A percentile compares a stretch with the other conserved stretches of the same genome.
Conservation (phyloP, 768 basidiomycete species). For the Boletus pseudopeckii region DNA sequence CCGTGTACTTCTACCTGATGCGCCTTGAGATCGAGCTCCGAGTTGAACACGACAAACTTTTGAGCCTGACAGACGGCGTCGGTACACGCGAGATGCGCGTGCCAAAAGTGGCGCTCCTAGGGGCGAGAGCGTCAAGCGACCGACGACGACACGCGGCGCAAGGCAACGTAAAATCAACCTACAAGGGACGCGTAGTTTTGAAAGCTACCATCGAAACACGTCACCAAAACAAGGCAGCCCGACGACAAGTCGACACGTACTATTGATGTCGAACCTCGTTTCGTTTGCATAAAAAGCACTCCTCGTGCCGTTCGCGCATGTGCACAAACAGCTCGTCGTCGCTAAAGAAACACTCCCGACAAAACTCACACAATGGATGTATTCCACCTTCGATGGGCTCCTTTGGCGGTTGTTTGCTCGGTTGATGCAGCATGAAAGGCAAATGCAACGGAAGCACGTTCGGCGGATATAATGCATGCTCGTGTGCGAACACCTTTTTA, state of each 20-base stretch:
- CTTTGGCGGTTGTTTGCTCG: conserved; percentile 39
- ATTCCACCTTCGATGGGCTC: conserved; percentile 67
- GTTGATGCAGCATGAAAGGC: conserved; percentile 58
- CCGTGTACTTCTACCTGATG: conserved; percentile 88
- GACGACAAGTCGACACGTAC: conserved; percentile 45
- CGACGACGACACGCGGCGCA: not conserved
- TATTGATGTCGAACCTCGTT: conserved; percentile 80
- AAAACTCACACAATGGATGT: conserved; percentile 85
- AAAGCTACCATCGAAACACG: conserved; percentile 47
- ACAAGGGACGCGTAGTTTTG: conserved; percentile 75
- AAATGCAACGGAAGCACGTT: conserved; percentile 67
- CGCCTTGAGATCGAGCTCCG: conserved; percentile 82
- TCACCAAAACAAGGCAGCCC: not conserved
- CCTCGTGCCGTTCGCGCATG: conserved; percentile 92
- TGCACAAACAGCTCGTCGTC: conserved; percentile 92
- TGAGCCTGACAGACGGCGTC: conserved; percentile 71
- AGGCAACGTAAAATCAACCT: conserved; percentile 24
- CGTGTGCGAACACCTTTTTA: conserved; percentile 96
- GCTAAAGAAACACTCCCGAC: conserved; percentile 89
- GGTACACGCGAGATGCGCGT: conserved; percentile 74
- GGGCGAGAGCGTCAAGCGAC: conserved; percentile 1
- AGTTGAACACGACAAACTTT: conserved; percentile 94
- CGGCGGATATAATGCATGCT: conserved; percentile 80
- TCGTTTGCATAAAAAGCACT: conserved; percentile 92
- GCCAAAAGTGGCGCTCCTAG: conserved; percentile 74